Evolutionary conservation across 176 grass and related monocot species (phyloP).

Genomic region (Oryza officinalis): DNA sequence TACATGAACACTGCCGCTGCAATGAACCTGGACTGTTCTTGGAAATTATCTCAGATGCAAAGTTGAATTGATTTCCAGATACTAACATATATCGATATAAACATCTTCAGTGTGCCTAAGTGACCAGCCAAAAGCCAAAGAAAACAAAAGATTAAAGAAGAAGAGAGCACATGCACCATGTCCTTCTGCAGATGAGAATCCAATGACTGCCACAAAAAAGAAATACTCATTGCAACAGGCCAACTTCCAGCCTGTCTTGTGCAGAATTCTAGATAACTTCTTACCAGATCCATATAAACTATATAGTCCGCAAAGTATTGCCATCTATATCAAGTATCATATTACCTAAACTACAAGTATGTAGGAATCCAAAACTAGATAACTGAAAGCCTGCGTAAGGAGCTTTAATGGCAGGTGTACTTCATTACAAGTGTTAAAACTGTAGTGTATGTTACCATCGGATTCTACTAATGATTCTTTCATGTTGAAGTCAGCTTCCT

Average conservation of each 20-base stretch:
- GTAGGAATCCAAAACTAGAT: neutral
- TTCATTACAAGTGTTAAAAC: neutral
- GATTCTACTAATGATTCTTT: neutral
- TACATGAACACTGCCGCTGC: constrained; percentile 8
- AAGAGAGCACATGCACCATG: constrained; percentile 36
- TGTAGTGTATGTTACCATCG: neutral
- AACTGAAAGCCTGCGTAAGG: neutral
- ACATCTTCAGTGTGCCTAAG: constrained; percentile 25
- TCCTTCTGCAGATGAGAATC: constrained; percentile 38
- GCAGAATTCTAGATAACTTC: constrained; percentile 35
- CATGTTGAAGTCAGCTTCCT: neutral
- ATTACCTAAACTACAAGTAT: neutral
- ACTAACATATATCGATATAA: constrained; percentile 12
- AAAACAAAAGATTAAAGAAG: constrained; percentile 32
- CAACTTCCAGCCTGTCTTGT: constrained; percentile 51
- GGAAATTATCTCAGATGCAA: constrained; percentile 34
- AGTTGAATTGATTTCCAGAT: neutral
- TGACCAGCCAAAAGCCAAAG: constrained; percentile 30
- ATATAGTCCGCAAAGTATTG: neutral
- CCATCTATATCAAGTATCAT: neutral
- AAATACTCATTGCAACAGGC: constrained; percentile 41
- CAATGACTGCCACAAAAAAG: constrained; percentile 43
- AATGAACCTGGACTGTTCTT: constrained; percentile 39
- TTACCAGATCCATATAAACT: constrained; percentile 30
- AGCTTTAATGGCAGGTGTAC: neutral